phyloP scores from a whole-genome alignment of 2,329 filamentous ascomycete genomes.

The Hypoxylon sp. region DNA sequence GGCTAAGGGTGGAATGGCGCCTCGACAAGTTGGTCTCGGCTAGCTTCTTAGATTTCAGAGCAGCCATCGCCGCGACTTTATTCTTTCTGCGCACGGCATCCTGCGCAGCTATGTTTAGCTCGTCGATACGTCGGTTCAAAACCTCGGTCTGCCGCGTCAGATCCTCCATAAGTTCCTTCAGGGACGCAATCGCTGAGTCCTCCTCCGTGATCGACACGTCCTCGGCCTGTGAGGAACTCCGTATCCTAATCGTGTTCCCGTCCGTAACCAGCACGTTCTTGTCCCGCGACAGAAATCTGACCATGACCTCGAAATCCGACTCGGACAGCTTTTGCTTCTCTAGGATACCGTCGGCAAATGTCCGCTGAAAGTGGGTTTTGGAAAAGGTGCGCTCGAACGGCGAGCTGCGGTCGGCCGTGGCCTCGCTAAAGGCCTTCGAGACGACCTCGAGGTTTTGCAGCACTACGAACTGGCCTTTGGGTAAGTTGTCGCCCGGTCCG shows the following conservation, averaged over 20 bases:
- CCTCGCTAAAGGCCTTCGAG: conserved; percentile 64
- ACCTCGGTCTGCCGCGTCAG: conserved; percentile 78
- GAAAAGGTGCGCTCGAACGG: conserved; percentile 77
- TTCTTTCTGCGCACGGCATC: conserved; percentile 79
- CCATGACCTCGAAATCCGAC: conserved; percentile 75
- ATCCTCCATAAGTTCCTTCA: conserved; percentile 81
- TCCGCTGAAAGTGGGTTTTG: conserved; percentile 70
- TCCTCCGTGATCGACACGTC: conserved; percentile 74
- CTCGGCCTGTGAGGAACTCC: conserved; percentile 58
- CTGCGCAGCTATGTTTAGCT: conserved; percentile 73
- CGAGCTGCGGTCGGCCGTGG: conserved; percentile 56
- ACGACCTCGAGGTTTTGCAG: conserved; percentile 71
- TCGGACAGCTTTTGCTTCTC: conserved; percentile 65
- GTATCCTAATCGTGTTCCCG: conserved; percentile 80
- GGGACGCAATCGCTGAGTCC: conserved; percentile 83
- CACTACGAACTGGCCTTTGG: conserved; percentile 73
- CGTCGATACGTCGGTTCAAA: conserved; percentile 74
- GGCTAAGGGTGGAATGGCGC: conserved; percentile 77
- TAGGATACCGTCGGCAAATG: conserved; percentile 66
- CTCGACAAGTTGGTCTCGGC: conserved; percentile 79
- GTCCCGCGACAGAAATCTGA: conserved; percentile 77
- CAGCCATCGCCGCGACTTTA: conserved; percentile 77
- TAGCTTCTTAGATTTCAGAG: conserved; percentile 84
- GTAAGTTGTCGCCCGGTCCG: conserved; percentile 64
- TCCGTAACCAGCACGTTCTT: conserved; percentile 70